Percentiles rank a stretch among this genome's conserved stretches.
Conservation (phyloP, 164 flowering plant species). For the Vitis cinerea region DNA sequence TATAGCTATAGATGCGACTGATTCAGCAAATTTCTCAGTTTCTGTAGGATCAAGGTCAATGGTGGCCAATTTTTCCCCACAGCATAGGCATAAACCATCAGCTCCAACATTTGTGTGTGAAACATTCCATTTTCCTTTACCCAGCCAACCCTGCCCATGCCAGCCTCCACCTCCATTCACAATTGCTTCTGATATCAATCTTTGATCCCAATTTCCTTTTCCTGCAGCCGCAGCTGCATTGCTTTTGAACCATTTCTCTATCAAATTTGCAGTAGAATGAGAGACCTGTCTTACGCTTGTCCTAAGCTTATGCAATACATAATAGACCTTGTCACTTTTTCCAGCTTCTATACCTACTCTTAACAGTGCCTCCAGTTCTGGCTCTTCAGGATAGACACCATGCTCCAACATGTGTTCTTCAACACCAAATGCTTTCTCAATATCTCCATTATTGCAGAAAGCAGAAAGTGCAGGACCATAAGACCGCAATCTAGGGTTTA, state of each 20-base stretch:
- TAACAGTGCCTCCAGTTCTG: conserved; percentile 72
- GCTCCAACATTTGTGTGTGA: conserved; percentile 40
- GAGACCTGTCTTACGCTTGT: conserved; percentile 63
- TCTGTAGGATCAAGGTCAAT: conserved; percentile 81
- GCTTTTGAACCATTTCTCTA: conserved; percentile 69
- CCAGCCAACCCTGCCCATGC: conserved; percentile 96
- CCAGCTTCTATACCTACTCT: conserved; percentile 53
- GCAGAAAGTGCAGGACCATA: conserved; percentile 77
- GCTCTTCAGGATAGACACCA: conserved; percentile 80
- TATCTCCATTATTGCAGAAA: conserved; percentile 57
- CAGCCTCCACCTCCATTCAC: conserved; percentile 86
- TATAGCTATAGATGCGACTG: conserved; percentile 74
- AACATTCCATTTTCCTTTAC: conserved; percentile 72
- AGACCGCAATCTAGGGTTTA: conserved; percentile 74
- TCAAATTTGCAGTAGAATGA: conserved; percentile 58
- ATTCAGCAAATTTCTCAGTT: conserved; percentile 77
- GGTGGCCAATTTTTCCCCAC: conserved; percentile 66
- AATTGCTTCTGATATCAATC: conserved; percentile 43
- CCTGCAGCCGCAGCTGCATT: conserved; percentile 63
- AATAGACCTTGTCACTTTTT: conserved; percentile 68
- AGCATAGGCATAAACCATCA: conserved; percentile 68
- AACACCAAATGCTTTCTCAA: conserved; percentile 70
- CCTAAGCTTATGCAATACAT: conserved; percentile 78
- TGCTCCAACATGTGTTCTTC: conserved; percentile 73
- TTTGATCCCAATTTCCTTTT: conserved; percentile 58